These are phyloP conservation scores for Ogataea zsoltii DNA, from an alignment of 805 yeast species.

Conservation along the genomic window DNA sequence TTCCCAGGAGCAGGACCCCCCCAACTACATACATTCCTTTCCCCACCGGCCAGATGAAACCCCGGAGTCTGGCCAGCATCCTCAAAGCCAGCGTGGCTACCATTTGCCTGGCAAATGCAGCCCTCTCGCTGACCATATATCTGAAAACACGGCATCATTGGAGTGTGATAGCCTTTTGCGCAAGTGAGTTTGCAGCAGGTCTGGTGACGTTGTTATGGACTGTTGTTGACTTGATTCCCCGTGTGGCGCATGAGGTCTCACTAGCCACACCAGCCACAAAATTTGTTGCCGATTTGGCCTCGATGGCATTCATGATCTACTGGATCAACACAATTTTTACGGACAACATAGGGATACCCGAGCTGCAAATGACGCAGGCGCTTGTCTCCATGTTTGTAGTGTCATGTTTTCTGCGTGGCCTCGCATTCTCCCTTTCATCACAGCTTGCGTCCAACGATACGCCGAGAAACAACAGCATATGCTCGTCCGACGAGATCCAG, in stretches of 20 bases:
- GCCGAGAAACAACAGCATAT: not conserved
- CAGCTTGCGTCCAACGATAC: not conserved
- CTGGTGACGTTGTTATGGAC: not conserved
- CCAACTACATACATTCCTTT: slow-evolving; percentile 1
- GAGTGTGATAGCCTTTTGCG: not conserved
- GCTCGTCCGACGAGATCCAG: not conserved
- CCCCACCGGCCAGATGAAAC: slow-evolving; percentile 1
- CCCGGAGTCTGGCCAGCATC: slow-evolving; percentile 1
- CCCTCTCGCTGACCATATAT: slow-evolving; percentile 5
- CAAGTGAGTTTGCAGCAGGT: not conserved
- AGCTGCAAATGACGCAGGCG: not conserved
- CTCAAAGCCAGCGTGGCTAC: not conserved
- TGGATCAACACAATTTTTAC: slow-evolving; percentile 14
- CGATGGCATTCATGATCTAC: slow-evolving; percentile 9
- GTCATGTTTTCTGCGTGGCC: slow-evolving; percentile 8
- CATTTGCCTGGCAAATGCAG: slow-evolving; percentile 4
- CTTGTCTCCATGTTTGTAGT: slow-evolving; percentile 4
- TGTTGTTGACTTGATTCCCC: not conserved
- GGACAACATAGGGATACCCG: not conserved
- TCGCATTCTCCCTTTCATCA: not conserved
- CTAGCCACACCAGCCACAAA: not conserved
- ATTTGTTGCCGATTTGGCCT: slow-evolving; percentile 1
- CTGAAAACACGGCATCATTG: not conserved
- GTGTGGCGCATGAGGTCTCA: not conserved
- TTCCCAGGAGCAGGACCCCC: not conserved